These are phyloP conservation scores for Coemansia sp. DNA, from an alignment of 192 early-diverging fungal genomes.

Conservation along the genomic window DNA sequence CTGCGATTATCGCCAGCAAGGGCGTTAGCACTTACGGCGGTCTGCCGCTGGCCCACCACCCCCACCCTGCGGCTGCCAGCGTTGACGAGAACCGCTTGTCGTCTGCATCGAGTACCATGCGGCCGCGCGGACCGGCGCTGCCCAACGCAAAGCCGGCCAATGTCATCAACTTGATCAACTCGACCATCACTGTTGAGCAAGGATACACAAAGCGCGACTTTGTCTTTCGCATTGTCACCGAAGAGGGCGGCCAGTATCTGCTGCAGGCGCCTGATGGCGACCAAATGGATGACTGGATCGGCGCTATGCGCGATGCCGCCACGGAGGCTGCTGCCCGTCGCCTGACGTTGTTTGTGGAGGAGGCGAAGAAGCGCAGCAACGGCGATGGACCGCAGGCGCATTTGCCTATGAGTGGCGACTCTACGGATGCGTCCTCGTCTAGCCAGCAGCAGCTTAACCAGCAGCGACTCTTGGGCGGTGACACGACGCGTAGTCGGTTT, in stretches of 20 bases:
- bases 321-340: constrained; percentile 72
- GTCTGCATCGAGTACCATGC: constrained; percentile 29
- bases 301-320: constrained; percentile 66
- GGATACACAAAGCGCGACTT: constrained; percentile 68
- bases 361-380: constrained; percentile 56
- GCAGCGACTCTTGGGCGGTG: constrained; percentile 7
- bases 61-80: not conserved
- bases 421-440: constrained; percentile 1
- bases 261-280: constrained; percentile 68
- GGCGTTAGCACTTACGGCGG: not conserved
- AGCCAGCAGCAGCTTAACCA: constrained; percentile 7
- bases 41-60: not conserved
- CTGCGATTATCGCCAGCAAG: not conserved
- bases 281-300: constrained; percentile 78
- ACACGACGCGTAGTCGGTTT: constrained; percentile 51
- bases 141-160: constrained; percentile 63
- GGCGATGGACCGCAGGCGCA: constrained; percentile 3
- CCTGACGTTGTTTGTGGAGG: constrained; percentile 67
- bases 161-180: constrained; percentile 80
- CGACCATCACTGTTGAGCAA: constrained; percentile 68
- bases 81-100: constrained; percentile 27
- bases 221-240: constrained; percentile 80
- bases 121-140: constrained; percentile 50
- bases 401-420: not conserved
- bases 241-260: constrained; percentile 79